phyloP scores from a whole-genome alignment of 1,284 basidiomycete species.

The Cutaneotrichosporon spelunceum region DNA sequence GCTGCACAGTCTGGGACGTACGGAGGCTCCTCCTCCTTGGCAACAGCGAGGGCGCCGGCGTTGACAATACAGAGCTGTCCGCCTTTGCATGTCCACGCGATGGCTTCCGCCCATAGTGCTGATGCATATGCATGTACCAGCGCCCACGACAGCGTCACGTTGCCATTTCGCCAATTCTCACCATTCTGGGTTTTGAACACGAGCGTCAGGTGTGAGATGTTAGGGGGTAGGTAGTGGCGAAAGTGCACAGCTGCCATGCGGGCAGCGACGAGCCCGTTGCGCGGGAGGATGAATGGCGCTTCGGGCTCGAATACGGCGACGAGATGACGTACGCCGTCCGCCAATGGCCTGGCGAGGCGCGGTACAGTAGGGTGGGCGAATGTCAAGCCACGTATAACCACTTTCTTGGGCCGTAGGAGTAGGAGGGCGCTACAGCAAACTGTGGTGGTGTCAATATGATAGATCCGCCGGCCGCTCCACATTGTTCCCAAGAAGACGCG shows the following conservation, averaged over 20 bases:
- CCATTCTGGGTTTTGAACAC: slow-evolving; percentile 1
- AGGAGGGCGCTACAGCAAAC: slow-evolving; percentile 10
- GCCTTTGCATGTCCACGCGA: slow-evolving; percentile 5
- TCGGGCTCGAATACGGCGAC: slow-evolving; percentile 18
- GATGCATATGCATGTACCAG: slow-evolving; percentile 9
- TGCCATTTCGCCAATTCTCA: not conserved
- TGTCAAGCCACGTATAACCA: slow-evolving; percentile 14
- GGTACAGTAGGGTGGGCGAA: slow-evolving; percentile 13
- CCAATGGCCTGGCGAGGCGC: not conserved
- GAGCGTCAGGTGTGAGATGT: slow-evolving; percentile 1
- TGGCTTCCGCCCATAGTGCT: slow-evolving; percentile 2
- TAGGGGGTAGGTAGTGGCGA: slow-evolving; percentile 9
- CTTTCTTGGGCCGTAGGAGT: slow-evolving; percentile 7
- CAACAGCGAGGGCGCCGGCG: slow-evolving; percentile 7
- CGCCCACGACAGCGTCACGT: slow-evolving; percentile 12
- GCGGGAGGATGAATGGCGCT: slow-evolving; percentile 14
- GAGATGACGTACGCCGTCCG: slow-evolving; percentile 10
- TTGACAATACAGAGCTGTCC: slow-evolving; percentile 10
- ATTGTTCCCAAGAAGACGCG: slow-evolving; percentile 4
- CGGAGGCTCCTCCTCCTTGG: not conserved
- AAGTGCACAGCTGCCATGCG: not conserved
- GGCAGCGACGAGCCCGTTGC: slow-evolving; percentile 7
- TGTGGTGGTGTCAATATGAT: slow-evolving; percentile 14
- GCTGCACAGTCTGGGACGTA: not conserved
- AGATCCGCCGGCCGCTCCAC: slow-evolving; percentile 13